Conservation (phyloP, 2,329 filamentous ascomycete species). For the Ascochyta lentis region DNA sequence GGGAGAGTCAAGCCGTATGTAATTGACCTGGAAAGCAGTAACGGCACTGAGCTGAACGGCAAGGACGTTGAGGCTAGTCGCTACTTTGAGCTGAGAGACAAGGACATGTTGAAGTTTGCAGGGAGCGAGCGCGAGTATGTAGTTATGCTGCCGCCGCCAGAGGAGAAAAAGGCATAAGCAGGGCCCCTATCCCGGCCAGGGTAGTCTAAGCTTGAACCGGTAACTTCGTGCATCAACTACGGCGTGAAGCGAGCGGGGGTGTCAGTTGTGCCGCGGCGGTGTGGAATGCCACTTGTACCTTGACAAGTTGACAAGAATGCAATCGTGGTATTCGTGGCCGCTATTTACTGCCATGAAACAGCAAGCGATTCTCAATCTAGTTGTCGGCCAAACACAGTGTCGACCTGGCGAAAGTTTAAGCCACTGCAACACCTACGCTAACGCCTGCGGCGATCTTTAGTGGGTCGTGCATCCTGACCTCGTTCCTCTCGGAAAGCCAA, state of each 20-base stretch:
- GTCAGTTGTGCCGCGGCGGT: slow-evolving; percentile 1
- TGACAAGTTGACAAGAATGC: background rate
- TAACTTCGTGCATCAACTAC: slow-evolving; percentile 15
- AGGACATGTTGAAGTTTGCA: slow-evolving; percentile 89
- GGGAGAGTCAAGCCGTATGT: slow-evolving; percentile 75
- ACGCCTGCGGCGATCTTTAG: slow-evolving; percentile 17
- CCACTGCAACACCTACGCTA: background rate
- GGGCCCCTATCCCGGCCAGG: slow-evolving; percentile 2
- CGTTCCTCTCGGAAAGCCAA: slow-evolving; percentile 28
- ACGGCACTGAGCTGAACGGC: slow-evolving; percentile 85
- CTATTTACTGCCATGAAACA: too few relatives aligned
- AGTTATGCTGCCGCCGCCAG: slow-evolving; percentile 73
- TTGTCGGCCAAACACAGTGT: background rate
- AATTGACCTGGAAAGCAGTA: slow-evolving; percentile 91
- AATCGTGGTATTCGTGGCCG: too few relatives aligned
- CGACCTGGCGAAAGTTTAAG: background rate
- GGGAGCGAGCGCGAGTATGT: slow-evolving; percentile 92
- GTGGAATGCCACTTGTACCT: slow-evolving; percentile 3
- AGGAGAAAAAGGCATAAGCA: slow-evolving; percentile 20
- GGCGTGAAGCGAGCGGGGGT: slow-evolving; percentile 21
- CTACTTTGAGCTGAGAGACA: slow-evolving; percentile 85
- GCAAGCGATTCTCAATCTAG: too few relatives aligned
- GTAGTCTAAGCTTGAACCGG: slow-evolving; percentile 24
- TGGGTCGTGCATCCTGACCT: slow-evolving; percentile 25
- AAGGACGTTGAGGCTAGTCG: slow-evolving; percentile 74